Evolutionary conservation across 2,329 filamentous ascomycete species (phyloP).

Genomic region (Fusarium globosum): DNA sequence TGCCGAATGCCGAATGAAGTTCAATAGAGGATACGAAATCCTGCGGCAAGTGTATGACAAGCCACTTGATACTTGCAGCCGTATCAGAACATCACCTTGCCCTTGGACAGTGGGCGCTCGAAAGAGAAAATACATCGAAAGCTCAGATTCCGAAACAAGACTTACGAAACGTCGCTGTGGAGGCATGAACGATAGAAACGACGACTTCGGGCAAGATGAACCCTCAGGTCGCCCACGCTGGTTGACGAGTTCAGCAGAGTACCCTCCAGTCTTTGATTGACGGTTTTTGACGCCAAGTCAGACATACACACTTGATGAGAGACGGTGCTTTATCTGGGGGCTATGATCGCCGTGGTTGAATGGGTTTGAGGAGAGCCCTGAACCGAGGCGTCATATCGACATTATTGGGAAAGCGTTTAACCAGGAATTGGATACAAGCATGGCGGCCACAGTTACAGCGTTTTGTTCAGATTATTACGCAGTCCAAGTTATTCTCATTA

Average conservation of each 20-base stretch:
- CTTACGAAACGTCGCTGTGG: neutral
- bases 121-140: neutral
- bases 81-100: neutral
- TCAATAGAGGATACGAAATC: neutral
- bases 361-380: neutral
- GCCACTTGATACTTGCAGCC: neutral
- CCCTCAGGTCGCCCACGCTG: neutral
- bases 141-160: too few relatives aligned
- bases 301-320: rapidly evolving
- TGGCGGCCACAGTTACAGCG: neutral
- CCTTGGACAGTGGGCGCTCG: neutral
- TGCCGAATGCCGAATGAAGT: neutral
- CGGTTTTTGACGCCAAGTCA: too few relatives aligned
- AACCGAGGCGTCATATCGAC: neutral
- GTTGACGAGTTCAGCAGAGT: neutral
- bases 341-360: too few relatives aligned
- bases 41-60: neutral
- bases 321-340: neutral
- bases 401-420: neutral
- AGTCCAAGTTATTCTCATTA: neutral
- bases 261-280: neutral
- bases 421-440: neutral
- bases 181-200: too few relatives aligned
- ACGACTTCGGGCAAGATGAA: neutral
- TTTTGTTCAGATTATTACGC: neutral